Evolutionary conservation across 176 grass and related monocot species (phyloP), one percentile per base, ranked within the genome.

Genomic region (Triticum turgidum): DNA sequence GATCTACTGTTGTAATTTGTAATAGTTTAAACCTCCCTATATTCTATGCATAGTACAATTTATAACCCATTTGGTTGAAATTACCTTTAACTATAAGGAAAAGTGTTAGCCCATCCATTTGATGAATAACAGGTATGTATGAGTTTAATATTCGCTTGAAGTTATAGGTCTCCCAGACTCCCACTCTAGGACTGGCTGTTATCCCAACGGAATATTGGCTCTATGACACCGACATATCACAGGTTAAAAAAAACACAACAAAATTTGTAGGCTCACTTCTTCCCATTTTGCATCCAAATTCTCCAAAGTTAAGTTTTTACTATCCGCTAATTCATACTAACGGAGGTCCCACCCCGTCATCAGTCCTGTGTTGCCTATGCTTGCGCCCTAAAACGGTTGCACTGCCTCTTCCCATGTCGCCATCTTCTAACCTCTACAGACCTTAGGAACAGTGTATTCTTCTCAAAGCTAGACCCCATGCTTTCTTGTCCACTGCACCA

Each of bases 81-180:
- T 76, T 76, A 21, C 22, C 65, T 65, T 69, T 68, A 44, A 59
- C 54, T 44, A 41, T 76, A 17, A 75, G 32, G 14, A 84, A 79
- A 79, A 77, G 68, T 82, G 21, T 15, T 61, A 81, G 69, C 10
- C 32, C 63, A 82, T 77, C 61, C 51, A 79, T 79, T 58, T 85
- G 21, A 70, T 51, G 14, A 82, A 49, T 37, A 62, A 10, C 22
- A 66, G 27, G 72, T 66, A 32, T 3, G 32, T 32, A 52, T 27
- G 74, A 54, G 18, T 70, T 69, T 6, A 27, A 44, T 34, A n/a
- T 74, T 38, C 24, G 30, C n/a, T 68, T 75, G 32, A 32, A 20
- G 33, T 77, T 77, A 58, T 72, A 58, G 45, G 66, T 83, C 11
- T 34, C 24, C 79, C 56, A 33, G 30, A 71, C 11, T n/a, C 24